phyloP scores from a whole-genome alignment of 2,329 filamentous ascomycete species.

The Paraphaeosphaeria minitans region DNA sequence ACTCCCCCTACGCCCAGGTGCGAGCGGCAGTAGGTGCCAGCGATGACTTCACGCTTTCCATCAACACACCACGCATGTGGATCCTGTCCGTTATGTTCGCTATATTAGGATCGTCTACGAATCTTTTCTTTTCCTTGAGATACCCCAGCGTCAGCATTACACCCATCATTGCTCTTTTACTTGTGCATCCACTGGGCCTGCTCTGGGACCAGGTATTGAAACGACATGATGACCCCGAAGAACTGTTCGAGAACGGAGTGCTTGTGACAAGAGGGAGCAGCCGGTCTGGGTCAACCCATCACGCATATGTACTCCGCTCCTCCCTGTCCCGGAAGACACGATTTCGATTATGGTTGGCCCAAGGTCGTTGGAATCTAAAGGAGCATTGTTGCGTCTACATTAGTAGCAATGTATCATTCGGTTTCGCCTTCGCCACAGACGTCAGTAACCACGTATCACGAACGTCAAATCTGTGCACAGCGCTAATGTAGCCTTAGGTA shows the following conservation, averaged over 20 bases:
- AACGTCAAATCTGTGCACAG: not conserved
- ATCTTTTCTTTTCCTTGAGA: conserved; percentile 86
- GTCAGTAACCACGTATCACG: conserved; percentile 46
- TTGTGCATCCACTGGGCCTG: conserved; percentile 82
- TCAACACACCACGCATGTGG: conserved; percentile 91
- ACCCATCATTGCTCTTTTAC: conserved; percentile 82
- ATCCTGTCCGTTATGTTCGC: conserved; percentile 78
- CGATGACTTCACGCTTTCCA: conserved; percentile 77
- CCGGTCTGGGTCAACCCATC: conserved; percentile 15
- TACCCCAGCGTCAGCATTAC: conserved; percentile 91
- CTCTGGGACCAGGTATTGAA: conserved; percentile 78
- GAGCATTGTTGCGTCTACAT: conserved; percentile 89
- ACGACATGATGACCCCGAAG: conserved; percentile 58
- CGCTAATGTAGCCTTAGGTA: conserved; percentile 52
- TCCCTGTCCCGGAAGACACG: conserved; percentile 42
- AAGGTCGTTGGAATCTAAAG: conserved; percentile 85
- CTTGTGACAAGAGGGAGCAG: conserved; percentile 34
- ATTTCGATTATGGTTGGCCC: conserved; percentile 74
- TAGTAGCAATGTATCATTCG: conserved; percentile 87
- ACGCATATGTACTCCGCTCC: conserved; percentile 14
- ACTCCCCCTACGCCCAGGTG: conserved; percentile 79
- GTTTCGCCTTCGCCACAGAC: conserved; percentile 87
- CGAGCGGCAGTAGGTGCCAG: conserved; percentile 77
- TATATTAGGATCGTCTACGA: conserved; percentile 79
- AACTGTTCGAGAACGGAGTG: conserved; percentile 64